Evolutionary conservation across 164 flowering plant species (phyloP).

Genomic region (Dillenia turbinata): DNA sequence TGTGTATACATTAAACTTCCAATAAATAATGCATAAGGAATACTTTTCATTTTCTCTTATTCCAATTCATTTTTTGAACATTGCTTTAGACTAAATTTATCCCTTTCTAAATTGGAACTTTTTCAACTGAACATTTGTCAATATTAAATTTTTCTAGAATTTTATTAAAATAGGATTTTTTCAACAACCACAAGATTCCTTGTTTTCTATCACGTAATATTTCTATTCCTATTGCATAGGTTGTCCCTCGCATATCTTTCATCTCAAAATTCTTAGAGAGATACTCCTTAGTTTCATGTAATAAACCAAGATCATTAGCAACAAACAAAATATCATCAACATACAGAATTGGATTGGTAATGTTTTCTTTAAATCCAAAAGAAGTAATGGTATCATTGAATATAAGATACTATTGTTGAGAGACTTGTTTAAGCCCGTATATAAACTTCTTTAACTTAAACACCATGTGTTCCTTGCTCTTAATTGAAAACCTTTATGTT

Average conservation of each 20-base stretch:
- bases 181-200: neutral
- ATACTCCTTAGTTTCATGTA: slow-evolving; percentile 2
- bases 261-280: neutral
- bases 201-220: neutral
- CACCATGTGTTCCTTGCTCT: slow-evolving; percentile 22
- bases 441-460: slow-evolving; percentile 9
- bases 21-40: no score
- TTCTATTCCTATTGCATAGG: slow-evolving; percentile 8
- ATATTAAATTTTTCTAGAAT: no score
- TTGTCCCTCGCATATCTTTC: neutral
- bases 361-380: slow-evolving; percentile 4
- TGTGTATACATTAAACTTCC: no score
- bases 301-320: slow-evolving; percentile 1
- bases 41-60: no score
- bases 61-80: no score
- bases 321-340: neutral
- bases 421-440: neutral
- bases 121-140: no score
- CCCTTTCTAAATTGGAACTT: no score
- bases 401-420: slow-evolving; percentile 5
- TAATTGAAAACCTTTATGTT: no score
- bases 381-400: neutral
- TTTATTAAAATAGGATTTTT: no score
- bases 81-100: no score
- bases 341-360: neutral